Percentiles rank a stretch among this genome's conserved stretches.
phyloP scores from a whole-genome alignment of 192 early-diverging fungal genomes.

The Coemansia sp. region DNA sequence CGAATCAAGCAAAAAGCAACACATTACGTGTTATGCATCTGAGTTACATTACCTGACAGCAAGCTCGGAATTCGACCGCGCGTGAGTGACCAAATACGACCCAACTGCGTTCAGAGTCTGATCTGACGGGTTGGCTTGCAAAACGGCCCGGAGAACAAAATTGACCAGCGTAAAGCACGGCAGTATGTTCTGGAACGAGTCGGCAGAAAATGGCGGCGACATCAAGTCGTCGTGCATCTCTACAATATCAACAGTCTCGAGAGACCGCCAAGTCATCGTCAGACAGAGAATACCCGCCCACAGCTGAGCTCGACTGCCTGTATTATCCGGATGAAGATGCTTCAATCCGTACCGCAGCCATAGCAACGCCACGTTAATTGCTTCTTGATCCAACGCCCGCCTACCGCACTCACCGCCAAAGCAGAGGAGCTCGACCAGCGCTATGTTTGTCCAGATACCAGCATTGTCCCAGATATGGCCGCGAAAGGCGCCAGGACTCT shows the following conservation, averaged over 20 bases:
- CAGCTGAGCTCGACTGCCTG: conserved; percentile 27
- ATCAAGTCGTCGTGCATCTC: conserved; percentile 16
- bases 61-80: conserved; percentile 23
- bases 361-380: conserved; percentile 8
- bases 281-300: conserved; percentile 29
- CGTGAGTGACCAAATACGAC: conserved; percentile 6
- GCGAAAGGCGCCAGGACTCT: not conserved
- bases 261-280: conserved; percentile 9
- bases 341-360: conserved; percentile 30
- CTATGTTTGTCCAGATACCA: conserved; percentile 26
- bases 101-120: conserved; percentile 14
- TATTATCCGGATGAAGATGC: not conserved
- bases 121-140: conserved; percentile 5
- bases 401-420: not conserved
- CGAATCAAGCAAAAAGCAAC: not conserved
- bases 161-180: conserved; percentile 18
- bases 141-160: conserved; percentile 12
- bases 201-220: conserved; percentile 1
- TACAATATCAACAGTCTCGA: conserved; percentile 15
- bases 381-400: not conserved
- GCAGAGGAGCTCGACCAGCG: conserved; percentile 21
- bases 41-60: conserved; percentile 39
- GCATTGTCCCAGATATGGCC: conserved; percentile 3
- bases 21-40: not conserved
- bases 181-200: not conserved